Conservation (phyloP, 805 yeast species). For the Kazachstania kunashirensis region DNA sequence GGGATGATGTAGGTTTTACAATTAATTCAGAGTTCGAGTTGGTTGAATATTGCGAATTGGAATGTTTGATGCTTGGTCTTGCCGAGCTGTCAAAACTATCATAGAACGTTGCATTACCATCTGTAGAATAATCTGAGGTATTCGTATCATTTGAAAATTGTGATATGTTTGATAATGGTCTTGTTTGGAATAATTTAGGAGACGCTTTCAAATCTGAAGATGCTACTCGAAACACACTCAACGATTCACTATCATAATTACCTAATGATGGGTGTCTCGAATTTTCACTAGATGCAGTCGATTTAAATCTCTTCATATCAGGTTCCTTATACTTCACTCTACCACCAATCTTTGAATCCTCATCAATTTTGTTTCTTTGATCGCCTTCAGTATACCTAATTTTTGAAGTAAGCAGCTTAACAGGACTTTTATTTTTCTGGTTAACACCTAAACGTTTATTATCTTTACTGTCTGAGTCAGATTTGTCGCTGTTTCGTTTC, state of each 20-base stretch:
- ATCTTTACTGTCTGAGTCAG: too few species aligned
- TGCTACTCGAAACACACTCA: constrained; percentile 4
- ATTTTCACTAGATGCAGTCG: constrained; percentile 21
- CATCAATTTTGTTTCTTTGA: too few species aligned
- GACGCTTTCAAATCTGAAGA: constrained; percentile 12
- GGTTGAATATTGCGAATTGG: constrained; percentile 13
- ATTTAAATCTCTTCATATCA: constrained; percentile 19
- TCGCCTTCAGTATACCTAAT: too few species aligned
- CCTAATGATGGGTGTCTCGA: constrained; percentile 26
- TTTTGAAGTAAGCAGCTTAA: too few species aligned
- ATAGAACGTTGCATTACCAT: constrained; percentile 15
- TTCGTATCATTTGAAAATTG: constrained; percentile 40
- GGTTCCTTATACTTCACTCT: constrained; percentile 11
- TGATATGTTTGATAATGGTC: constrained; percentile 46
- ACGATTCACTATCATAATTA: constrained; percentile 20
- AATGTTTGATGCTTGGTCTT: constrained; percentile 3
- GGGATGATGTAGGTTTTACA: neutral
- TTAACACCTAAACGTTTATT: too few species aligned
- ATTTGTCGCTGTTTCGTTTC: too few species aligned
- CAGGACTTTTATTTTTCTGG: too few species aligned
- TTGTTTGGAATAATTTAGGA: constrained; percentile 15
- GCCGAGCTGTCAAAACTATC: constrained; percentile 3
- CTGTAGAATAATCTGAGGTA: constrained; percentile 43
- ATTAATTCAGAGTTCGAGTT: constrained; percentile 8
- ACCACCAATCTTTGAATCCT: too few species aligned